These are phyloP conservation scores for Eutypella sp. DNA, from an alignment of 2,329 filamentous ascomycete genomes.

Conservation along the genomic window DNA sequence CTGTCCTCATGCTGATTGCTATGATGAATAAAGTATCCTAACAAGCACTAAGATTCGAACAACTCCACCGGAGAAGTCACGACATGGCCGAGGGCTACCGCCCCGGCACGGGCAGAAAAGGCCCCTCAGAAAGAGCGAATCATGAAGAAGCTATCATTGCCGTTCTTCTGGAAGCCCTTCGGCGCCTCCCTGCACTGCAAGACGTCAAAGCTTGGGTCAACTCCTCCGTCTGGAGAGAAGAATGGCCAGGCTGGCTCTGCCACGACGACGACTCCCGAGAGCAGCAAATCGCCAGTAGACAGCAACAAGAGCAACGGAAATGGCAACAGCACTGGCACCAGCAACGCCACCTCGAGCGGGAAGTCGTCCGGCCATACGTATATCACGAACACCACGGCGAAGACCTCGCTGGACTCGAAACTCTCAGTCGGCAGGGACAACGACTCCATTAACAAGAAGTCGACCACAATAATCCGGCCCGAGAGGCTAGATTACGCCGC, in stretches of 20 bases:
- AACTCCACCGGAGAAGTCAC: slow-evolving; percentile 16
- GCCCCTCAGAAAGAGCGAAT: slow-evolving; percentile 15
- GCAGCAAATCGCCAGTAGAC: slow-evolving; percentile 8
- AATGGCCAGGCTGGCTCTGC: slow-evolving; percentile 16
- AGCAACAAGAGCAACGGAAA: slow-evolving; percentile 11
- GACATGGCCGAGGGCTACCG: slow-evolving; percentile 17
- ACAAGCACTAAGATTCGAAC: slow-evolving; percentile 16
- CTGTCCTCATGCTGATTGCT: too few species aligned
- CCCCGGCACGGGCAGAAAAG: slow-evolving; percentile 16
- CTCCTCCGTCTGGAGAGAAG: slow-evolving; percentile 31
- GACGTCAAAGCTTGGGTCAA: slow-evolving; percentile 32
- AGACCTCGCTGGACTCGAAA: slow-evolving; percentile 39
- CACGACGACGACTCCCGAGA: slow-evolving; percentile 17
- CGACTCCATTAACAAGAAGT: slow-evolving; percentile 24
- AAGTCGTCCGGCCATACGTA: slow-evolving; percentile 21
- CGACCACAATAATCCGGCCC: slow-evolving; percentile 21
- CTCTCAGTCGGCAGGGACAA: slow-evolving; percentile 27
- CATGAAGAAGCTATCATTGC: slow-evolving; percentile 34
- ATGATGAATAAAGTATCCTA: slow-evolving; percentile 3
- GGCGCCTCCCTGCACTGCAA: slow-evolving; percentile 38
- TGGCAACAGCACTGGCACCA: slow-evolving; percentile 18
- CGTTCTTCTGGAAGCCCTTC: slow-evolving; percentile 32
- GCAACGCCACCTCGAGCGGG: slow-evolving; percentile 25
- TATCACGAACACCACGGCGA: slow-evolving; percentile 27
- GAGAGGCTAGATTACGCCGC: too few species aligned